Conservation (phyloP, 306 rosid species). For the Astragalus membranaceus region DNA sequence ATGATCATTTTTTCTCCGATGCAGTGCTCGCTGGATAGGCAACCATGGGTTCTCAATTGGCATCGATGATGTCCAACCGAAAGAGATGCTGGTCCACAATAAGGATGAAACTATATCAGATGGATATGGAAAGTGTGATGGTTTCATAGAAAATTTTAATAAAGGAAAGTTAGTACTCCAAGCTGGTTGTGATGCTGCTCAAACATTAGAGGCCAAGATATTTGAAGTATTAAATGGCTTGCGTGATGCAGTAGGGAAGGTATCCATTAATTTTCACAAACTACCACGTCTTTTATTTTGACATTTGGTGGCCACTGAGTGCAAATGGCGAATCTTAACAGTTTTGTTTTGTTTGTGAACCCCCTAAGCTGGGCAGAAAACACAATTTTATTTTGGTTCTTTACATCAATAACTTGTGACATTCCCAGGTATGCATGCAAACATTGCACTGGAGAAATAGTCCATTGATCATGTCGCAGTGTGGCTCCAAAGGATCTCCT, state of each 20-base stretch:
- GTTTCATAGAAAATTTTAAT: conserved; percentile 46
- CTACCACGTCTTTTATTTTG: neutral
- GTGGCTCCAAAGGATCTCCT: conserved; percentile 97
- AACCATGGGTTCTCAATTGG: conserved; percentile 97
- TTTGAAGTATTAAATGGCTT: conserved; percentile 50
- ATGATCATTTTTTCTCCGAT: conserved; percentile 22
- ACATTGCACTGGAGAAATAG: conserved; percentile 91
- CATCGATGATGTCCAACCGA: conserved; percentile 93
- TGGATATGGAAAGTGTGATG: conserved; percentile 55
- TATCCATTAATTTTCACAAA: conserved; percentile 19
- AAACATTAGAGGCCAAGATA: conserved; percentile 66
- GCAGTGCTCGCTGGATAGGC: conserved; percentile 98
- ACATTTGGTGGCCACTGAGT: neutral
- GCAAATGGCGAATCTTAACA: neutral
- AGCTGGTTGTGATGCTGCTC: conserved; percentile 94
- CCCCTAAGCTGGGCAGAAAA: neutral
- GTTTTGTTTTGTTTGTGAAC: neutral
- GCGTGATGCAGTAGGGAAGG: conserved; percentile 67
- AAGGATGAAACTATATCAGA: conserved; percentile 48
- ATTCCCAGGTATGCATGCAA: conserved; percentile 73
- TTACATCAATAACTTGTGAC: neutral
- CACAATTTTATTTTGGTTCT: conserved; percentile 1
- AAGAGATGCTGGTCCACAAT: conserved; percentile 37
- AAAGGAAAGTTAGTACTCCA: conserved; percentile 60
- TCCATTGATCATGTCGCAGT: conserved; percentile 96